Percentiles rank a stretch among this genome's conserved stretches.
Conservation (phyloP, 352 stramenopile species). For the Globisporangium nunn region DNA sequence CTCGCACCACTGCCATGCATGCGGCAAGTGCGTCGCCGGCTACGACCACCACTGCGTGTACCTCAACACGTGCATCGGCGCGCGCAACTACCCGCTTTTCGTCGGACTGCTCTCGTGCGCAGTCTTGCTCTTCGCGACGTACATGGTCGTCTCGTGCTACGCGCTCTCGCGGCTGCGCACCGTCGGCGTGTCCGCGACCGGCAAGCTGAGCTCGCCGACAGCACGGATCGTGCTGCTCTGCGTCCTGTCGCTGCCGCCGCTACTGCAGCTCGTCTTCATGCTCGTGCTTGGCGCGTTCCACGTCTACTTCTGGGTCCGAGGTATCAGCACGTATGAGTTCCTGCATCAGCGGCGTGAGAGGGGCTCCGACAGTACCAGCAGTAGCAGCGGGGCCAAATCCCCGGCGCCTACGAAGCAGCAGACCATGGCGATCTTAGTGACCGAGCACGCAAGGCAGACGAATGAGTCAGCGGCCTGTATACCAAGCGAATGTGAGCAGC, state of each 20-base stretch:
- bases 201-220: constrained; percentile 1
- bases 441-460: neutral
- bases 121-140: constrained; percentile 44
- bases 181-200: neutral
- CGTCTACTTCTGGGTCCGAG: constrained; percentile 44
- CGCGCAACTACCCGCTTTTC: constrained; percentile 59
- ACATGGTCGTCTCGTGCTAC: constrained; percentile 41
- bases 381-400: neutral
- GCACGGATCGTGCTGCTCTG: constrained; percentile 20
- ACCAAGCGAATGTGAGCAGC: neutral
- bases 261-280: constrained; percentile 52
- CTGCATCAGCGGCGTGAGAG: constrained; percentile 24
- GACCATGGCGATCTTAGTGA: neutral
- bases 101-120: constrained; percentile 46
- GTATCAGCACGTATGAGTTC: constrained; percentile 50
- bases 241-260: constrained; percentile 31
- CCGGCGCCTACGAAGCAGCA: neutral
- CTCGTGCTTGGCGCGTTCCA: constrained; percentile 56
- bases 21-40: constrained; percentile 90
- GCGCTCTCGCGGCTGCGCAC: constrained; percentile 22
- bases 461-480: neutral
- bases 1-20: constrained; percentile 88
- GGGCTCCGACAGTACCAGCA: neutral
- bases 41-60: constrained; percentile 96
- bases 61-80: constrained; percentile 93